A percentile compares a stretch with the other conserved stretches of the same genome.
phyloP scores from a whole-genome alignment of 2,329 filamentous ascomycete genomes.

The Diaporthe sp. region DNA sequence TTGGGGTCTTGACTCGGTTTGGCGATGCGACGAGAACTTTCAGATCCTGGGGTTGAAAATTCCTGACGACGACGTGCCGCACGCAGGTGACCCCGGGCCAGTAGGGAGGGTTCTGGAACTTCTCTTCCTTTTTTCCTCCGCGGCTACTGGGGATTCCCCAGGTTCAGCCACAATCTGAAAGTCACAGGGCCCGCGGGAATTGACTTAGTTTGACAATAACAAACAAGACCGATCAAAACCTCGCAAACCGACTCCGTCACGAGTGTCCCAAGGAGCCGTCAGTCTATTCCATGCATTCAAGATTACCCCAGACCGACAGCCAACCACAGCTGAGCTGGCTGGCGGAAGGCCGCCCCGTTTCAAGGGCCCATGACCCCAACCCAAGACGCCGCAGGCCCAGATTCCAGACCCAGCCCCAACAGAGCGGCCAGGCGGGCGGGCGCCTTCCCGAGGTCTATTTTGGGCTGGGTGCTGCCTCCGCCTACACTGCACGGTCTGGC shows the following conservation, averaged over 20 bases:
- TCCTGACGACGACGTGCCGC: constrained; percentile 23
- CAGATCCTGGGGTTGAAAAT: constrained; percentile 20
- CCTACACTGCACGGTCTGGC: neutral
- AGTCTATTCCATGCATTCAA: neutral
- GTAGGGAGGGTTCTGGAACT: constrained; percentile 4
- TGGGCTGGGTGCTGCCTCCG: neutral
- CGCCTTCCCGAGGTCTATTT: constrained; percentile 28
- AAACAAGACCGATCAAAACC: neutral
- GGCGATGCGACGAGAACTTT: neutral
- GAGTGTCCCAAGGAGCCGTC: neutral
- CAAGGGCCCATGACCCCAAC: constrained; percentile 12
- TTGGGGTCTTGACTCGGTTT: constrained; percentile 24
- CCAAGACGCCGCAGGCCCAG: constrained; percentile 17
- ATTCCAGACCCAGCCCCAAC: constrained; percentile 24
- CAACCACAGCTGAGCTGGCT: neutral
- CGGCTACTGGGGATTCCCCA: constrained; percentile 10
- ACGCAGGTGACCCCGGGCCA: constrained; percentile 19
- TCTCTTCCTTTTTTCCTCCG: neutral
- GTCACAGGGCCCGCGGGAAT: constrained; percentile 19
- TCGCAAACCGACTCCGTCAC: constrained; percentile 8
- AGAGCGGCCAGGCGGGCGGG: neutral
- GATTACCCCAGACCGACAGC: neutral
- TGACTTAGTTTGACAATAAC: neutral
- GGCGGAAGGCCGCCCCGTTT: neutral
- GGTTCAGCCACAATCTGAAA: constrained; percentile 20